Evolutionary conservation across 2,329 filamentous ascomycete genomes (phyloP).

Genomic region (Sodiomyces alkalinus): DNA sequence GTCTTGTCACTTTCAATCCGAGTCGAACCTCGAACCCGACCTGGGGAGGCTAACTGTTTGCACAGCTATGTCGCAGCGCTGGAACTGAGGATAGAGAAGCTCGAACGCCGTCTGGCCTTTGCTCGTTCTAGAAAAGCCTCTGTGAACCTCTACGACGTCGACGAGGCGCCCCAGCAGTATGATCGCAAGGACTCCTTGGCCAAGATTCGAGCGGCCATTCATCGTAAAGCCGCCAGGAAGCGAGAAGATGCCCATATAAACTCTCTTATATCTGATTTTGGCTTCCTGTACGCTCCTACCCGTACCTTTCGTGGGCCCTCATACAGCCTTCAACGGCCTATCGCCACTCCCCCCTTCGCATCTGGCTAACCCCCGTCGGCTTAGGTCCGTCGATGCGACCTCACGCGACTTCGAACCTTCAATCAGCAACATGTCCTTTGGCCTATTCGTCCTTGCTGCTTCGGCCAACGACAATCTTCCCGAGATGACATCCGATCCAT

Average conservation of each 20-base stretch:
- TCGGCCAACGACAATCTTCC: conserved; percentile 60
- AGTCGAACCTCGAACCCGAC: too few relatives aligned
- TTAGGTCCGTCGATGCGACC: conserved; percentile 81
- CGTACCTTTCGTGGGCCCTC: neutral
- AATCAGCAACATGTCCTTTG: conserved; percentile 81
- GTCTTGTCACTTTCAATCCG: conserved; percentile 1
- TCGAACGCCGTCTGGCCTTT: conserved; percentile 63
- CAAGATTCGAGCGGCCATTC: conserved; percentile 45
- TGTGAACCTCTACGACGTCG: conserved; percentile 48
- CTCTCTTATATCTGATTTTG: conserved; percentile 84
- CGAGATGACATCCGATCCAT: conserved; percentile 36
- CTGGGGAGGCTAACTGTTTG: neutral
- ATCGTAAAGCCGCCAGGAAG: conserved; percentile 46
- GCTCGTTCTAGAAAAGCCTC: conserved; percentile 58
- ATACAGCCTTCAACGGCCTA: too few relatives aligned
- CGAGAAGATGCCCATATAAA: conserved; percentile 78
- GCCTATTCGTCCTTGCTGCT: conserved; percentile 72
- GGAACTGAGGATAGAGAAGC: conserved; percentile 78
- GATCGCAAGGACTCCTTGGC: conserved; percentile 51
- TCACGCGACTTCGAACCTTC: conserved; percentile 87
- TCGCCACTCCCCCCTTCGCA: conserved; percentile 3
- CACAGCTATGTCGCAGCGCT: conserved; percentile 78
- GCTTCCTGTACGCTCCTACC: conserved; percentile 51
- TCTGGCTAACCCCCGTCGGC: conserved; percentile 8
- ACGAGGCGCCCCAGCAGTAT: conserved; percentile 23